phyloP scores from a whole-genome alignment of 2,329 filamentous ascomycete genomes.

The Elsinoe ampelina region DNA sequence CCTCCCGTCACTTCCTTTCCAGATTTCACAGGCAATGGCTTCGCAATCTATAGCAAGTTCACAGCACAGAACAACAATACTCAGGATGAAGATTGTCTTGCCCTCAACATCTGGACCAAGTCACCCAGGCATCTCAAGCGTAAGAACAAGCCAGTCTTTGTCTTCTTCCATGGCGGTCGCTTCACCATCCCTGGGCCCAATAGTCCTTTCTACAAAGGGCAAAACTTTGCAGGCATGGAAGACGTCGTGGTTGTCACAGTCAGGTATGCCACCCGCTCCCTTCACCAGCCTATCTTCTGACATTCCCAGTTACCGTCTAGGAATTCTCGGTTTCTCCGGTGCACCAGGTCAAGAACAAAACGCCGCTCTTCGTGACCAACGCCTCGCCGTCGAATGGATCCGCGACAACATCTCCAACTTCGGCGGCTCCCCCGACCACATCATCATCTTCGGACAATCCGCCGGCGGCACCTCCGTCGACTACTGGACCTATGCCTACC shows the following conservation, averaged over 20 bases:
- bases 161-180: constrained; percentile 40
- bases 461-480: constrained; percentile 25
- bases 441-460: constrained; percentile 34
- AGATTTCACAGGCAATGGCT: constrained; percentile 21
- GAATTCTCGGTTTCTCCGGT: constrained; percentile 50
- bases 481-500: constrained; percentile 34
- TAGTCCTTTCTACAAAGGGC: constrained; percentile 39
- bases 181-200: constrained; percentile 34
- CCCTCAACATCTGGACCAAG: constrained; percentile 32
- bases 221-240: constrained; percentile 40
- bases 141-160: constrained; percentile 36
- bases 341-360: constrained; percentile 45
- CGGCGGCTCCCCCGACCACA: constrained; percentile 27
- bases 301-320: constrained; percentile 46
- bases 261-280: background rate
- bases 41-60: constrained; percentile 18
- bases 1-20: constrained; percentile 19
- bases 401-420: constrained; percentile 29
- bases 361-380: constrained; percentile 35
- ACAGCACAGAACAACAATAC: constrained; percentile 14
- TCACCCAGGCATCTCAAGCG: constrained; percentile 24
- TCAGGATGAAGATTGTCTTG: constrained; percentile 27
- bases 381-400: constrained; percentile 32
- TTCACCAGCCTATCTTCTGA: background rate
- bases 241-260: constrained; percentile 50